Base-by-base conservation (phyloP, 2,329 filamentous ascomycete species). In the Exutisphaerella laricina region DNA sequence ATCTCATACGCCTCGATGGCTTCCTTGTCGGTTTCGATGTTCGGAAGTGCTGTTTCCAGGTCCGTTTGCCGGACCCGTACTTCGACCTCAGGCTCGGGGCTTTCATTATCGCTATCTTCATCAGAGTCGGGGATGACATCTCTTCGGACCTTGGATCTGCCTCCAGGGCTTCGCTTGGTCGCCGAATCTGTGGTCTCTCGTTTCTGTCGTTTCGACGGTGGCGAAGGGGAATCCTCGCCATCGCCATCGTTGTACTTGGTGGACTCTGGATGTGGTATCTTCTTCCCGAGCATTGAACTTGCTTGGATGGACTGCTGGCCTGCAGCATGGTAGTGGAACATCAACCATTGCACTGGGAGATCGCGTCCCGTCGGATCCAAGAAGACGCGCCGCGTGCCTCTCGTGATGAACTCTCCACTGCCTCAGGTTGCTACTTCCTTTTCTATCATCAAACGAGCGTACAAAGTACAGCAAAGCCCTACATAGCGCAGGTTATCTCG, bases 1-100 rank as follows among this genome's bases (percentile, higher is more conserved):
- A 73, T 71, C 64, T 94, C 85, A 58, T 95, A 95, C 51, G 86
- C 79, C 49, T 84, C 75, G 45, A 94, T 85, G 2, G 87, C 85
- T 45, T 84, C 75, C 54, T 82, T 73, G 50, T 84, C 82, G 2
- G 76, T 77, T 51, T 77, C 70, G 2, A 90, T 70, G 0, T 74
- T 71, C 10, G 86, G 85, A 4, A 94, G 68, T 4, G 82, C 82
- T 49, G 73, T 80, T 56, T 88, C 85, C 33, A 89, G 69, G 41
- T 84, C 82, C 9, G 84, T 88, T 51, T 74, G 72, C 29, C 66
- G 67, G 30, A 56, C 63, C 39, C 59, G 37, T 7, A 47, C 36
- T n/a, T 47, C 40, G 7, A 47, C 36, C 12, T 47, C 40, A 22
- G 58, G 53, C 36, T 54, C 51, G 6, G 58, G 39, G 23, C 46